Evolutionary conservation across 2,329 filamentous ascomycete species (phyloP).

Genomic region (Alternaria metachromatica): DNA sequence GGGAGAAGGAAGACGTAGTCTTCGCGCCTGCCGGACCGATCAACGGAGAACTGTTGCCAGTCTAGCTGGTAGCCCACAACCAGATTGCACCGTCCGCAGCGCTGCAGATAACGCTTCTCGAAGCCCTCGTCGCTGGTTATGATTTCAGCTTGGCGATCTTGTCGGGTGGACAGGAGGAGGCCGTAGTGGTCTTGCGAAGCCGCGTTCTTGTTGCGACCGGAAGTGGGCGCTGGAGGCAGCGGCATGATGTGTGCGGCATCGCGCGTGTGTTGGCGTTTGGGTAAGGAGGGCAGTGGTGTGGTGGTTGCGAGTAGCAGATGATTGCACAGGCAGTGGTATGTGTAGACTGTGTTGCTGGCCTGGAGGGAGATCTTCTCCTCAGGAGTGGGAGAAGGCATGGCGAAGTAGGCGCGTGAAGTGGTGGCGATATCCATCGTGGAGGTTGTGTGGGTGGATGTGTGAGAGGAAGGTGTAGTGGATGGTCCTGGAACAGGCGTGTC

Average conservation of each 20-base stretch:
- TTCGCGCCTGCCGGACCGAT: conserved; percentile 45
- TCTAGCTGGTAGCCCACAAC: conserved; percentile 69
- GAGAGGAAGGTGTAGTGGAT: background rate
- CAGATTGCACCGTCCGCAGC: conserved; percentile 67
- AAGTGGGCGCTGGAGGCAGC: conserved; percentile 48
- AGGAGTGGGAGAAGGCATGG: conserved; percentile 40
- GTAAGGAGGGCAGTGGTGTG: conserved; percentile 59
- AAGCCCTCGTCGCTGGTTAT: conserved; percentile 68
- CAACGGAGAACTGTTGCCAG: conserved; percentile 54
- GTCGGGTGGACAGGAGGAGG: conserved; percentile 57
- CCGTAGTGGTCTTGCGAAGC: conserved; percentile 52
- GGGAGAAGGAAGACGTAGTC: conserved; percentile 67
- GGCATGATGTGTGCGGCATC: conserved; percentile 67
- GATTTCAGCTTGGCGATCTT: conserved; percentile 58
- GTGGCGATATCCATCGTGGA: conserved; percentile 39
- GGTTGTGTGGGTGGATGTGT: background rate
- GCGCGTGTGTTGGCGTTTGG: conserved; percentile 57
- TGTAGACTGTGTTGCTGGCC: conserved; percentile 53
- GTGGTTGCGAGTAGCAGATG: conserved; percentile 68
- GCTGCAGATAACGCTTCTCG: conserved; percentile 67
- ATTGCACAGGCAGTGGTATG: conserved; percentile 71
- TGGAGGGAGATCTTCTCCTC: conserved; percentile 44
- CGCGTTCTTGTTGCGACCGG: conserved; percentile 11
- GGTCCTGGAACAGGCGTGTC: background rate
- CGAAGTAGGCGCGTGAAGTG: conserved; percentile 41